phyloP scores from a whole-genome alignment of 108 stramenopile species.

The Schizochytrium sp. region DNA sequence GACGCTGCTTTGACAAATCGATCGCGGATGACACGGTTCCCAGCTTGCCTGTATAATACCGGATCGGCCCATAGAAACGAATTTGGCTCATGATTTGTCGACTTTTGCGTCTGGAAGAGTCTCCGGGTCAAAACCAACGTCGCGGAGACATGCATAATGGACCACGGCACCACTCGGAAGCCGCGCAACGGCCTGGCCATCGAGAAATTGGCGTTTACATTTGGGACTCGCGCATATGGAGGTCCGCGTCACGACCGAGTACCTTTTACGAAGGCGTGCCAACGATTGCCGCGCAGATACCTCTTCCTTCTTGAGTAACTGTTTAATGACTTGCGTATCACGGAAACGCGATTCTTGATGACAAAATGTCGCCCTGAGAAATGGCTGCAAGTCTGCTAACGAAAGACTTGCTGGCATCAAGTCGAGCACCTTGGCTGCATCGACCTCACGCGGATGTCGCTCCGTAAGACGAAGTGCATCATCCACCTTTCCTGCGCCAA shows the following conservation, averaged over 20 bases:
- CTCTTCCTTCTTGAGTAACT: neutral
- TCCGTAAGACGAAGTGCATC: neutral
- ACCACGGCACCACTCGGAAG: neutral
- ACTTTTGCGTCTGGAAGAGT: neutral
- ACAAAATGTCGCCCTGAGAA: neutral
- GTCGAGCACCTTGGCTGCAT: neutral
- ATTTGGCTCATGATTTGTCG: neutral
- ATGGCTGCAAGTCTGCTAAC: neutral
- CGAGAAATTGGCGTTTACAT: neutral
- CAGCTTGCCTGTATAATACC: no score
- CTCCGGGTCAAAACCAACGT: neutral
- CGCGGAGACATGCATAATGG: neutral
- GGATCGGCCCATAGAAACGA: neutral
- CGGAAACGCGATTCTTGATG: neutral
- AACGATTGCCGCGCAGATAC: neutral
- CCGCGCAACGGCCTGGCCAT: neutral
- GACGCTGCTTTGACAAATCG: no score
- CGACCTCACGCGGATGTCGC: neutral
- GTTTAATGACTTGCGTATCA: neutral
- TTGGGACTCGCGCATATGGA: neutral
- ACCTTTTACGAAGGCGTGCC: neutral
- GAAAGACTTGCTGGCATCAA: neutral
- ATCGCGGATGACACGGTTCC: no score
- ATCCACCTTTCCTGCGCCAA: neutral
- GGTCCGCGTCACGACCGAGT: neutral